Base-by-base conservation (phyloP, 2,329 filamentous ascomycete genomes). In the Phoma sp. region DNA sequence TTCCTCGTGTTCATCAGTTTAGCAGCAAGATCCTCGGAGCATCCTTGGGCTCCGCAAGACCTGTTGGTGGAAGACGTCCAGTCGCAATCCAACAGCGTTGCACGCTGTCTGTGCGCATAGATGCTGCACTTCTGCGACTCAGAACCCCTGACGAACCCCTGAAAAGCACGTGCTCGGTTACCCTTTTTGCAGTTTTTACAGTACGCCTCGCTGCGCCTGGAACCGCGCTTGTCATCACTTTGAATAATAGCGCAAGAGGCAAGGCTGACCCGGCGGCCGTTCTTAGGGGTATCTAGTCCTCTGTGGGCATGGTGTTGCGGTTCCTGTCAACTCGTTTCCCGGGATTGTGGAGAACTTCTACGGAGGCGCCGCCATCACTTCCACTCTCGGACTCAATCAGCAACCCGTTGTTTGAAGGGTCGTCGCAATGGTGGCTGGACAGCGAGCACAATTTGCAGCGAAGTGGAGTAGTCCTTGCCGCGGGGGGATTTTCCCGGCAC, bases 341-440 rank as follows among this genome's bases (percentile, higher is more conserved):
- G 33, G 42, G 30, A 45, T 53, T 43, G 56, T 54, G 56, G 47
- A 52, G 50, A 42, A 36, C 18, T 37, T 34, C 18, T 29, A 33
- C 12, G 32, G 42, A 42, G 42, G 42, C 42, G 53, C 40, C 46
- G 53, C 47, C 47, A 37, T 45, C 38, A 42, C 38, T 53, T 51
- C 53, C 43, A 45, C n/a, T 37, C 45, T 47, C 10, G 36, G 33
- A n/a, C 39, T 40, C 21, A 37, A 48, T 45, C 20, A 15, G 42
- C 29, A 34, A 42, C 29, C 42, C 30, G 32, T 42, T 33, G 34
- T 47, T 37, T 42, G 38, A 42, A 37, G 14, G 29, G 23, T n/a
- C 12, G 43, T 38, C 26, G 36, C 21, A 26, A 30, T 34, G 38
- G 40, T 42, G 45, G 29, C 48, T 33, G 34, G 42, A 20, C 20